These are phyloP conservation scores for Nitzschia sp. DNA, from an alignment of 108 stramenopile species.

Conservation along the genomic window DNA sequence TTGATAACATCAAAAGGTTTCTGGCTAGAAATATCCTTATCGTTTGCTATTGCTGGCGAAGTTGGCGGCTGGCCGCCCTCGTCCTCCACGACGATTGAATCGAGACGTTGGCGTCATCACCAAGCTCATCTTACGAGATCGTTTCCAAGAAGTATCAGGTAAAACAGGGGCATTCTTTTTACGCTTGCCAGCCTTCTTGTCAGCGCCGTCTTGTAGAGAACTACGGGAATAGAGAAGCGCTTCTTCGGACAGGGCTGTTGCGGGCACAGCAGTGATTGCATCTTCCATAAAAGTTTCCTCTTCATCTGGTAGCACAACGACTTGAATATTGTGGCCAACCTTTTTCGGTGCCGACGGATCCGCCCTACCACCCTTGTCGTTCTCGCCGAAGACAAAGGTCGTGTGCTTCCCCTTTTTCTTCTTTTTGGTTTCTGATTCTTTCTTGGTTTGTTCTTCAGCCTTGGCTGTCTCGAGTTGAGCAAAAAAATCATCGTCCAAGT, in stretches of 20 bases:
- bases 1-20: too few species aligned
- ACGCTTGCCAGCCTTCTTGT: not conserved
- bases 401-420: conserved; percentile 40
- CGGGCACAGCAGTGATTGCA: conserved; percentile 16
- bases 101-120: not conserved
- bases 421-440: not conserved
- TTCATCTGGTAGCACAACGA: conserved; percentile 35
- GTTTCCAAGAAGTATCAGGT: conserved; percentile 30
- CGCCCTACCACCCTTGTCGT: not conserved
- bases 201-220: conserved; percentile 20
- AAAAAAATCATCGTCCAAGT: conserved; percentile 45
- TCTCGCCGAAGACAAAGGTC: conserved; percentile 29
- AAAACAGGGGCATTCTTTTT: conserved; percentile 13
- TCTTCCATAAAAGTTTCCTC: not conserved
- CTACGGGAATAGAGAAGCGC: conserved; percentile 31
- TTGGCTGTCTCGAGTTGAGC: conserved; percentile 29
- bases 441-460: conserved; percentile 15
- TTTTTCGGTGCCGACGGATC: not conserved
- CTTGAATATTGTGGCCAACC: conserved; percentile 30
- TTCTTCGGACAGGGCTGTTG: conserved; percentile 14
- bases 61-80: conserved; percentile 10
- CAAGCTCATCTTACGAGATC: conserved; percentile 27
- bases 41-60: conserved; percentile 7
- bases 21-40: not conserved
- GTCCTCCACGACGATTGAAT: conserved; percentile 16